These are phyloP conservation scores for Xylariaceae sp. DNA, from an alignment of 2,329 filamentous ascomycete species.

Conservation along the genomic window DNA sequence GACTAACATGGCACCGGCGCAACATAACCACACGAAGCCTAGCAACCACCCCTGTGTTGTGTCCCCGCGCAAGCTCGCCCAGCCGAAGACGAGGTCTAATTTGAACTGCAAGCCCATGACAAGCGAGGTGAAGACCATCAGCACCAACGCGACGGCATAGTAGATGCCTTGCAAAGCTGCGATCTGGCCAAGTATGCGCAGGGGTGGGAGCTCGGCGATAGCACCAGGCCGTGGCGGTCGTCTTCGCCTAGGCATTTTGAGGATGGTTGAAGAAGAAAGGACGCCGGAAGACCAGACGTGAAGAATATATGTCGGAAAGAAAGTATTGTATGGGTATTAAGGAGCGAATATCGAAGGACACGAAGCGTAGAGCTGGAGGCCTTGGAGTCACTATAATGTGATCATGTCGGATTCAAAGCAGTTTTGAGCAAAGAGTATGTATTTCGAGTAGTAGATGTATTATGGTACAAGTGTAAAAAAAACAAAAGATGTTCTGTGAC, in stretches of 20 bases:
- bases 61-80: slow-evolving; percentile 64
- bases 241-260: slow-evolving; percentile 57
- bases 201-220: slow-evolving; percentile 64
- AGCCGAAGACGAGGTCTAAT: slow-evolving; percentile 62
- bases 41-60: slow-evolving; percentile 67
- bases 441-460: too few species aligned
- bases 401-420: slow-evolving; percentile 30
- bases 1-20: slow-evolving; percentile 58
- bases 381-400: slow-evolving; percentile 25
- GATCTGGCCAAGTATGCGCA: slow-evolving; percentile 66
- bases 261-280: neutral
- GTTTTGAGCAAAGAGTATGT: too few species aligned
- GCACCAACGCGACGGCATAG: slow-evolving; percentile 56
- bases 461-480: too few species aligned
- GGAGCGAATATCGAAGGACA: slow-evolving; percentile 27
- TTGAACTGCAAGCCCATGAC: slow-evolving; percentile 62
- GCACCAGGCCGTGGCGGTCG: slow-evolving; percentile 65
- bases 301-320: neutral
- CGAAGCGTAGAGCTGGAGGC: slow-evolving; percentile 8
- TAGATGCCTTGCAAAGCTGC: slow-evolving; percentile 61
- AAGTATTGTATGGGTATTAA: slow-evolving; percentile 18
- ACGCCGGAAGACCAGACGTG: neutral
- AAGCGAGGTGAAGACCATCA: slow-evolving; percentile 64
- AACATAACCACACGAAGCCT: slow-evolving; percentile 62
- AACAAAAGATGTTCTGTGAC: neutral